Base-by-base conservation (phyloP, 2,329 filamentous ascomycete species). In the Microcyclospora tardicrescens region DNA sequence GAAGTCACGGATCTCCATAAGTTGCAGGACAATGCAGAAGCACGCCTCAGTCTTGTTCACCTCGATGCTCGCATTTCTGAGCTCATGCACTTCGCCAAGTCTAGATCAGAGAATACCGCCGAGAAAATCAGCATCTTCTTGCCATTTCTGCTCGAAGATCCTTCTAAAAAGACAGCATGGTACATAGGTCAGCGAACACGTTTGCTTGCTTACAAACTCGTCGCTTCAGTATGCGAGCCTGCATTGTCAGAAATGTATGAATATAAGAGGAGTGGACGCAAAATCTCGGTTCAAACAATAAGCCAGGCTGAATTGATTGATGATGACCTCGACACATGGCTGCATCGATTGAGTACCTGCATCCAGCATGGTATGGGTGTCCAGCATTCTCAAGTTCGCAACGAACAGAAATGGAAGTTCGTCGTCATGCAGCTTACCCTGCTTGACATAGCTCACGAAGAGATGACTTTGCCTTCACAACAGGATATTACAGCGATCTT, bases 61-160 rank as follows among this genome's bases (percentile, higher is more conserved):
- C 33, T 43, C 6, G 43, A 45, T 31, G 41, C 42, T 29, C 38
- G 46, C 13, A 30, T 48, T 0, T 44, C 46, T 4, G 72, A 75
- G 50, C 51, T 71, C 24, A 59, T 68, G 33, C 61, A 66, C 42
- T 65, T 73, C 45, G 31, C 16, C 3, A 29, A 24, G 38, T 50
- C 5, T 46, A 49, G 34, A 29, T 48, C 5, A 31, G 37, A 40
- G 2, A 15, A 15, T n/a, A 6, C 12, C 4, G 28, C 35, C 11
- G 15, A 16, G 10, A 44, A 57, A 2, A 50, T 60, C 10, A 59
- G 68, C 31, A 67, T 84, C 10, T 87, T 80, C 53, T 65, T 86
- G 1, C 77, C 79, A 0, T 66, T 79, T 15, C 56, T 85, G 0
- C 60, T 77, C 10, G 66, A 69, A 39, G 65, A 69, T 40, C 56